Base-by-base conservation (phyloP, 352 stramenopile genomes). In the Blastocystis sp. region DNA sequence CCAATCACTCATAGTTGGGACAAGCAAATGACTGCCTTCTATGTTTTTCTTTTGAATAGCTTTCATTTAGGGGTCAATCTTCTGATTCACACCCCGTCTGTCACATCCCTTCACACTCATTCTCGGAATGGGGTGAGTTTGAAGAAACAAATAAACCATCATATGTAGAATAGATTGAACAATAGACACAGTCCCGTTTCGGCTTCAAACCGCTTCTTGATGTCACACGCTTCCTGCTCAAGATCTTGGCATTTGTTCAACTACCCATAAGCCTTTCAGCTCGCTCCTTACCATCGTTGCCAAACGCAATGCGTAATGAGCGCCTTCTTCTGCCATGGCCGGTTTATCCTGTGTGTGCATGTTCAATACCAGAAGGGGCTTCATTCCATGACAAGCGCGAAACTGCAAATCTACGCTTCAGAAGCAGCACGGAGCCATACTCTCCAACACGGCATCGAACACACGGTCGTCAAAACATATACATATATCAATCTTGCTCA, bases 391-490 rank as follows among this genome's bases (percentile, higher is more conserved):
- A 56, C 52, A 56, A 38, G 21, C 52, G 34, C 74, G 53, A 28
- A 84, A 84, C 41, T 84, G 52, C 38, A 84, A 53, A 62, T 84
- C 74, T 84, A 84, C 45, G n/a, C 43, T n/a, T 38, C 41, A 66
- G 28, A 62, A 56, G 2, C 2, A 70, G 5, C 3, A 66, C 67
- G 9, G 9, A 56, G n/a, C n/a, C 53, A 28, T 19, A 84, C 74
- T 53, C 45, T 84, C 74, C 14, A 84, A 21, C n/a, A 84, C 74
- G 19, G 41, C 34, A 45, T 84, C 74, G 53, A 84, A 84, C 9
- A 84, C 74, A 28, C 56, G 45, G n/a, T 84, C 74, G 43, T 84
- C 74, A 69, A 84, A 84, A 41, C 74, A 84, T 38, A 84, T 84
- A 48, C 74, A 84, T 43, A 84, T 41, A 84, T 84, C 74, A 53